Evolutionary conservation across 371 early-diverging fungal genomes (phyloP).

Genomic region (Mucor ambiguus): DNA sequence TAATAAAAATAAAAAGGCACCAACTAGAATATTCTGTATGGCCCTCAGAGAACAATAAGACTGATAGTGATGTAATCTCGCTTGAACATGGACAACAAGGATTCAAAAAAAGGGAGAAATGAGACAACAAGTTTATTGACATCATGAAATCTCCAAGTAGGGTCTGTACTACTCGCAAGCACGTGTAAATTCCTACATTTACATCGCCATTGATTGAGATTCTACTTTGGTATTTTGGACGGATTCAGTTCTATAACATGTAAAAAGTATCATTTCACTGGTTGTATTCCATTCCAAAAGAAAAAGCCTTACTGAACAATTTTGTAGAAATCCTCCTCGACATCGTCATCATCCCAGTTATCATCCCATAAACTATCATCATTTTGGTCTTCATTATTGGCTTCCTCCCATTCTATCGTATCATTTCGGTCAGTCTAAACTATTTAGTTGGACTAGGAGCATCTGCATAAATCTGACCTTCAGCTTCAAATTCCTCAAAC

Average conservation of each 20-base stretch:
- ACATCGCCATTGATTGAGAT: neutral
- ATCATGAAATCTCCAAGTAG: neutral
- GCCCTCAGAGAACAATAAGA: neutral
- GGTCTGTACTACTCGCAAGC: neutral
- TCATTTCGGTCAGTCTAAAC: neutral
- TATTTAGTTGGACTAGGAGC: neutral
- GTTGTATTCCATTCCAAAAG: neutral
- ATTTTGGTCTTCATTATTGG: conserved; percentile 60
- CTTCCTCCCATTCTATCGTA: conserved; percentile 76
- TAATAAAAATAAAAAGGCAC: neutral
- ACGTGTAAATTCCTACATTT: neutral
- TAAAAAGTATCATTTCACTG: neutral
- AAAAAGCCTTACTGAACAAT: conserved; percentile 67
- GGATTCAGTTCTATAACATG: neutral
- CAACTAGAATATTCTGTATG: neutral
- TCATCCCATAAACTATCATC: conserved; percentile 84
- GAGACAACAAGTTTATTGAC: conserved; percentile 2
- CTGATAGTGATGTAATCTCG: neutral
- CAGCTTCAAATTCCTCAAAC: conserved; percentile 87
- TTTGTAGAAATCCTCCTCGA: conserved; percentile 86
- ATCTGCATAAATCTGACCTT: conserved; percentile 57
- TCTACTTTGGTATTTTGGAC: neutral
- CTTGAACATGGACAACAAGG: neutral
- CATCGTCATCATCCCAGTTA: conserved; percentile 91
- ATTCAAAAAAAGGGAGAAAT: neutral